Conservation (phyloP, 768 basidiomycete species). For the Melanogaster broomeanus region DNA sequence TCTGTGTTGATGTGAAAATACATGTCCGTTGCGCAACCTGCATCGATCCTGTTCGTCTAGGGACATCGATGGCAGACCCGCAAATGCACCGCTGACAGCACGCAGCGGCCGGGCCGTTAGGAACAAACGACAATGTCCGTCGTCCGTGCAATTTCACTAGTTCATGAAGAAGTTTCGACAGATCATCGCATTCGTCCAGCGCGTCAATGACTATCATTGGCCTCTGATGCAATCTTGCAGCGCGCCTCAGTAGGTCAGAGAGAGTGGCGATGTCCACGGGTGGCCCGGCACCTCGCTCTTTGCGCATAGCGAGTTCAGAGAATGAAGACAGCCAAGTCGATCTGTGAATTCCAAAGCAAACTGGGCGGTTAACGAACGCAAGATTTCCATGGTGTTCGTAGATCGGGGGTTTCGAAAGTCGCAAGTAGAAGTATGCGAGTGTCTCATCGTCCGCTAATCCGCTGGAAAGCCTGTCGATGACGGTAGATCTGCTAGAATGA, state of each 20-base stretch:
- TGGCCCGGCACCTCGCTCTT: neutral
- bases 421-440: constrained; percentile 11
- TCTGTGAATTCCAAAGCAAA: neutral
- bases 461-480: neutral
- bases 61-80: neutral
- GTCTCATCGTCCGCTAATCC: neutral
- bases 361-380: constrained; percentile 6
- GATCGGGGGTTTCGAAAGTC: constrained; percentile 5
- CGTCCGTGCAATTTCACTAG: neutral
- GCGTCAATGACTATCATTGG: constrained; percentile 11
- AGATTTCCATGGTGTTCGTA: neutral
- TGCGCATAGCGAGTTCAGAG: constrained; percentile 1
- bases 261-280: neutral
- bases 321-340: constrained; percentile 1
- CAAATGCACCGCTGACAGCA: neutral
- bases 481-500: neutral
- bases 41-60: neutral
- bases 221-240: neutral
- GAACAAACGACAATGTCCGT: constrained; percentile 1
- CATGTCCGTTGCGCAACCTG: neutral
- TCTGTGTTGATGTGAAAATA: neutral
- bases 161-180: neutral
- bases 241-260: neutral
- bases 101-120: neutral
- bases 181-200: constrained; percentile 12